Percentiles rank a stretch among this genome's conserved stretches.
phyloP scores from a whole-genome alignment of 768 basidiomycete genomes.

The Atractiella rhizophila region DNA sequence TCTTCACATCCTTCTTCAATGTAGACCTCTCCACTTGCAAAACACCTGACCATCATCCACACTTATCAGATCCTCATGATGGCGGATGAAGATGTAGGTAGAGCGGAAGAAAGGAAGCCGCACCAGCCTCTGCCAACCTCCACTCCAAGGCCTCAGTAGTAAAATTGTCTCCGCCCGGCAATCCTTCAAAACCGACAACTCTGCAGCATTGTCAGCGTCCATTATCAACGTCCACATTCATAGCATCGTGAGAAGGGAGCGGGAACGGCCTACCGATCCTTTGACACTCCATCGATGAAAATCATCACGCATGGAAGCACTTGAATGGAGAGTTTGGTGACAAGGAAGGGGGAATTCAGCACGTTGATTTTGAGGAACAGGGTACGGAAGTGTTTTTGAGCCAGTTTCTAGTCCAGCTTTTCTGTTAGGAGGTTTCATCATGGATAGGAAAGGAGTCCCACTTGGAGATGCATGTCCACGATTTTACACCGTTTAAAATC shows the following conservation, averaged over 20 bases:
- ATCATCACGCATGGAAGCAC: constrained; percentile 79
- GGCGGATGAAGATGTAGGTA: too few species aligned
- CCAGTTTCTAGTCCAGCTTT: constrained; percentile 35
- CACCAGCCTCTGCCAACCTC: constrained; percentile 31
- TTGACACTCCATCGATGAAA: constrained; percentile 54
- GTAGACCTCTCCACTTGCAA: too few species aligned
- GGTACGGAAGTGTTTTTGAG: constrained; percentile 63
- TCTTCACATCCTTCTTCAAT: too few species aligned
- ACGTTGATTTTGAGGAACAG: constrained; percentile 80
- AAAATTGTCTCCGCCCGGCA: constrained; percentile 51
- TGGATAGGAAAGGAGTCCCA: constrained; percentile 23
- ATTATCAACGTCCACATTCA: neutral
- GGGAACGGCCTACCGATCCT: constrained; percentile 38
- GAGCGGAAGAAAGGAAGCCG: too few species aligned
- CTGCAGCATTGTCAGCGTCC: constrained; percentile 22
- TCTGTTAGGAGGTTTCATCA: neutral
- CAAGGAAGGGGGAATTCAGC: constrained; percentile 86
- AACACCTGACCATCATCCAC: too few species aligned
- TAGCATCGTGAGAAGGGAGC: neutral
- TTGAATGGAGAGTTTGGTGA: constrained; percentile 59
- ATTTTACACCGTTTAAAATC: constrained; percentile 81
- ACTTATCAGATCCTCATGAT: too few species aligned
- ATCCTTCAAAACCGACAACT: constrained; percentile 75
- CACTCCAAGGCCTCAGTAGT: constrained; percentile 58
- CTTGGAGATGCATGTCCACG: constrained; percentile 85